These are phyloP conservation scores for Leishmania martiniquensis DNA, from an alignment of 208 protist genomes.

Conservation along the genomic window DNA sequence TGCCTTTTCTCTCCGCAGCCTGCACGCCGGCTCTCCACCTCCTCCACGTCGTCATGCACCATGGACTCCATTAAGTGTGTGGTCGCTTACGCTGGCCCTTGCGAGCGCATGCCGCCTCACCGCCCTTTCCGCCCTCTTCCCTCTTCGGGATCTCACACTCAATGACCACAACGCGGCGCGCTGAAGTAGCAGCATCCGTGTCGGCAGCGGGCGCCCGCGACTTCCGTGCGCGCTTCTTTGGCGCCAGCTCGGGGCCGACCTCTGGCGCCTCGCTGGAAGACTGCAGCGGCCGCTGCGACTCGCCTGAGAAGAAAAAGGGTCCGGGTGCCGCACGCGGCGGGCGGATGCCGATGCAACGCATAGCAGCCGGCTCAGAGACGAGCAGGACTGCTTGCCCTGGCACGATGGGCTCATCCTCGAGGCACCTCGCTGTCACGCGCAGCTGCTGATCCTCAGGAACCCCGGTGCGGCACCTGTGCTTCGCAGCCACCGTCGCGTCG, in stretches of 20 bases:
- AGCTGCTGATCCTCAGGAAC: conserved; percentile 14
- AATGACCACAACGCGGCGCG: conserved; percentile 23
- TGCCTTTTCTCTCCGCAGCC: too few species aligned
- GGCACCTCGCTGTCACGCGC: conserved; percentile 63
- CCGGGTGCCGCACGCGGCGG: conserved; percentile 37
- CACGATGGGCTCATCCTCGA: conserved; percentile 52
- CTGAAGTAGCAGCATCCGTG: background rate
- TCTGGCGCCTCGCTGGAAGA: background rate
- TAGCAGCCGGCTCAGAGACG: conserved; percentile 62
- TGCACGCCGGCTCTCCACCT: background rate
- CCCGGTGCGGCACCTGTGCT: background rate
- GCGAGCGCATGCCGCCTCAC: background rate
- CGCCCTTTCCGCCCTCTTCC: background rate
- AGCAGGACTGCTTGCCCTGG: conserved; percentile 60
- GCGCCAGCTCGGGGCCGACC: background rate
- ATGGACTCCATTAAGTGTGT: background rate
- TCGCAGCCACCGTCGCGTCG: background rate
- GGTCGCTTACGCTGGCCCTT: conserved; percentile 7
- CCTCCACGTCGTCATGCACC: background rate
- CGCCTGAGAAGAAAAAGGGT: conserved; percentile 32
- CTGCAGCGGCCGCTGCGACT: background rate
- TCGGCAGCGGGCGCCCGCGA: background rate
- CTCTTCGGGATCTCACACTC: conserved; percentile 13
- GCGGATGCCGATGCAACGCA: conserved; percentile 56
- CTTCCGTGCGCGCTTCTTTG: background rate